Evolutionary conservation across 139 green algal species (phyloP), one percentile per base, ranked within the genome.

Genomic region (Eudorina sp.): DNA sequence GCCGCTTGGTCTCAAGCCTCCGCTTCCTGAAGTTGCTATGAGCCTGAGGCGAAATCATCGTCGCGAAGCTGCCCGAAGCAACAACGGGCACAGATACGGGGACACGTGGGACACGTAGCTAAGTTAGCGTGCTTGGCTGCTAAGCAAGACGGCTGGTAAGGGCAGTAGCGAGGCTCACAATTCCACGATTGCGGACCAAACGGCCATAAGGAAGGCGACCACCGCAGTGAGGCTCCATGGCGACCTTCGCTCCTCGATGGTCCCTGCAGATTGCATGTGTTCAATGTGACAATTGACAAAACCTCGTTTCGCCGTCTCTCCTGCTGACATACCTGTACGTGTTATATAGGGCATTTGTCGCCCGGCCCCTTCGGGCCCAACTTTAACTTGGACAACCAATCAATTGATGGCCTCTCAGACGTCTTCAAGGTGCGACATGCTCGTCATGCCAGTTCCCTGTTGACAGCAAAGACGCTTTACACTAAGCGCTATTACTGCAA

Each of bases 81-180:
- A 55, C 40, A 53, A 79, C 27, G 73, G 45, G 45, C 45, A 60
- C 9, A 27, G 45, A 81, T 9, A 75, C 31, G 66, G n/a, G n/a
- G n/a, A n/a, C n/a, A n/a, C n/a, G n/a, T n/a, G n/a, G n/a, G n/a
- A n/a, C n/a, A n/a, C n/a, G n/a, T n/a, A n/a, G n/a, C n/a, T n/a
- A n/a, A n/a, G n/a, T n/a, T n/a, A n/a, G n/a, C n/a, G n/a, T n/a
- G n/a, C n/a, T n/a, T n/a, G n/a, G n/a, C n/a, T n/a, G n/a, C n/a
- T n/a, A n/a, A n/a, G n/a, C n/a, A n/a, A n/a, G n/a, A n/a, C n/a
- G n/a, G n/a, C n/a, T n/a, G n/a, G n/a, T n/a, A n/a, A n/a, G n/a
- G n/a, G n/a, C n/a, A n/a, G n/a, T n/a, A n/a, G n/a, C n/a, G n/a
- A 78, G 0, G 74, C 78, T 74, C 36, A 86, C 79, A 86, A 86